Evolutionary conservation across 176 grass and related monocot species (phyloP).

Genomic region (Eragrostis nindensis): DNA sequence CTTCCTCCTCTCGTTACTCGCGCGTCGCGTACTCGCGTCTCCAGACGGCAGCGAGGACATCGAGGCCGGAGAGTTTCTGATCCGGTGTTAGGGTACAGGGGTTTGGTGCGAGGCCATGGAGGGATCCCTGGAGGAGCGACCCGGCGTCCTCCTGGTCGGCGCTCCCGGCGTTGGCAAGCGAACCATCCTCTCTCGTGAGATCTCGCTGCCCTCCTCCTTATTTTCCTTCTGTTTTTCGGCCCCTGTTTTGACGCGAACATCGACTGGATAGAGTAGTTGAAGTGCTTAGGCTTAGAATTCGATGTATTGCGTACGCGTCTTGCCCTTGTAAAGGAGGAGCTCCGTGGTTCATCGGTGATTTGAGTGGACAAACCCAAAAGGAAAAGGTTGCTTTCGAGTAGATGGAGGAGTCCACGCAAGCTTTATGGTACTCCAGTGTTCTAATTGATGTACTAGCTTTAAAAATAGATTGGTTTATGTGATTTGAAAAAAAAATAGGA

Average conservation of each 20-base stretch:
- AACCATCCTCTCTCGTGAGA: conserved; percentile 82
- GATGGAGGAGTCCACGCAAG: neutral
- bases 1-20: conserved; percentile 17
- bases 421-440: neutral
- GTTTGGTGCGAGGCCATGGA: conserved; percentile 42
- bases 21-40: conserved; percentile 35
- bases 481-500: neutral
- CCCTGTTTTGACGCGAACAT: neutral
- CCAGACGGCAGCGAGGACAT: neutral
- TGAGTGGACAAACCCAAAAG: neutral
- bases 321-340: neutral
- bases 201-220: conserved; percentile 13
- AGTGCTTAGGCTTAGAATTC: neutral
- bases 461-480: neutral
- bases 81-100: conserved; percentile 34
- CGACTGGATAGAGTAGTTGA: neutral
- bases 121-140: conserved; percentile 70
- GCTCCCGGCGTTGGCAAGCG: conserved; percentile 86
- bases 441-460: neutral
- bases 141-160: conserved; percentile 79
- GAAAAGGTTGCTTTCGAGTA: neutral
- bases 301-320: neutral
- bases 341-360: neutral
- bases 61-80: neutral
- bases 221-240: neutral